Conservation (phyloP, 768 basidiomycete genomes). For the Termitomyces sp. region DNA sequence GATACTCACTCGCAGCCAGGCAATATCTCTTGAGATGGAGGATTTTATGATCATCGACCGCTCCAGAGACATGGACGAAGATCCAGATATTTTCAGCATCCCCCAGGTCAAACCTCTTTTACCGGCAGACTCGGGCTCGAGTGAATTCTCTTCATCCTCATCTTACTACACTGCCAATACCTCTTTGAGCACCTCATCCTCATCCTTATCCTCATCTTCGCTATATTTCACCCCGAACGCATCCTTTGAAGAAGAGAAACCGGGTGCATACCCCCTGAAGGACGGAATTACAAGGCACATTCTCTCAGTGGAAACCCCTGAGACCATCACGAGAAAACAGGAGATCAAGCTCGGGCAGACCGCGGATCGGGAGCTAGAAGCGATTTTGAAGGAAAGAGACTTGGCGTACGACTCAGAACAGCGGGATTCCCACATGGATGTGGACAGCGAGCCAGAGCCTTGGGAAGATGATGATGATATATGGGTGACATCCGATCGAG, state of each 20-base stretch:
- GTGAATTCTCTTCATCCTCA: neutral
- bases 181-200: neutral
- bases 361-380: slow-evolving; percentile 2
- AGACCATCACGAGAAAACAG: neutral
- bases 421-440: neutral
- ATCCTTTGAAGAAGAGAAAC: neutral
- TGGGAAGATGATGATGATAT: neutral
- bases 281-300: neutral
- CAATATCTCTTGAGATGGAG: neutral
- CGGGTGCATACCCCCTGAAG: neutral
- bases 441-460: neutral
- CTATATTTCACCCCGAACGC: neutral
- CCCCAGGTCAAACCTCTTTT: neutral
- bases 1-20: neutral
- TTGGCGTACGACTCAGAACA: neutral
- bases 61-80: neutral
- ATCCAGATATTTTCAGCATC: neutral
- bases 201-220: slow-evolving; percentile 1
- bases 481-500: neutral
- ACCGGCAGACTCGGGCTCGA: neutral
- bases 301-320: neutral
- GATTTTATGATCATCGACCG: neutral
- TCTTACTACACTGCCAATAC: neutral
- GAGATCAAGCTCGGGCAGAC: neutral
- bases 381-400: neutral